Evolutionary conservation across 176 grass and related monocot species (phyloP), one percentile per base, ranked within the genome.

Genomic region (Saccharum officinarum): DNA sequence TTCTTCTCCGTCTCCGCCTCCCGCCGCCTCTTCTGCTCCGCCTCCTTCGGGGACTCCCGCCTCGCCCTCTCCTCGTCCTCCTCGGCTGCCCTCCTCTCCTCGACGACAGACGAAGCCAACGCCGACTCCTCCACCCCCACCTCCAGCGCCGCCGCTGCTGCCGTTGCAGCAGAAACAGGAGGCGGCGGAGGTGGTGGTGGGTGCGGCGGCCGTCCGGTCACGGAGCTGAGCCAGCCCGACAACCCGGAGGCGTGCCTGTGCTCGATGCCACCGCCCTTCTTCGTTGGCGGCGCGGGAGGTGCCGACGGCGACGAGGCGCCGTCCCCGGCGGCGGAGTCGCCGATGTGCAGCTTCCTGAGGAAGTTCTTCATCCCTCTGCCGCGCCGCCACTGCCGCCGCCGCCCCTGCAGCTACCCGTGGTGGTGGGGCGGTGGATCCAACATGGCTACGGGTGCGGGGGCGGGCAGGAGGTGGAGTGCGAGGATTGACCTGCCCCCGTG

Each of bases 281-380:
- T 83, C 52, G 85, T 71, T 3, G 78, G 39, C 41, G 73, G 89
- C 52, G 57, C 59, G 62, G 57, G 67, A 79, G 71, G 87, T 22
- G 64, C 85, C 40, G 83, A 79, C 63, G 85, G 90, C 69, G 82
- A 54, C 30, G 86, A 78, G 71, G 84, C 73, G 30, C 89, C 77
- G 67, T 86, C 88, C 66, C 85, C 77, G 55, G 79, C 67, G 34
- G 79, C 71, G 8, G 89, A 80, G 76, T 93, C 88, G 46, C 86
- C 76, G 85, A 99, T 97, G 86, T 97, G 97, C 20, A 99, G 94
- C 92, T 99, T 99, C 97, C 92, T 88, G 66, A 99, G 88, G 84
- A 99, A 90, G 90, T 87, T 99, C 86, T 96, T 99, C 97, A 99
- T 99, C 23, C 67, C 14, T 33, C 47, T 31, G 30, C 82, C 64